Conservation (phyloP, 2,329 filamentous ascomycete genomes). For the Stromatinia cepivora region DNA sequence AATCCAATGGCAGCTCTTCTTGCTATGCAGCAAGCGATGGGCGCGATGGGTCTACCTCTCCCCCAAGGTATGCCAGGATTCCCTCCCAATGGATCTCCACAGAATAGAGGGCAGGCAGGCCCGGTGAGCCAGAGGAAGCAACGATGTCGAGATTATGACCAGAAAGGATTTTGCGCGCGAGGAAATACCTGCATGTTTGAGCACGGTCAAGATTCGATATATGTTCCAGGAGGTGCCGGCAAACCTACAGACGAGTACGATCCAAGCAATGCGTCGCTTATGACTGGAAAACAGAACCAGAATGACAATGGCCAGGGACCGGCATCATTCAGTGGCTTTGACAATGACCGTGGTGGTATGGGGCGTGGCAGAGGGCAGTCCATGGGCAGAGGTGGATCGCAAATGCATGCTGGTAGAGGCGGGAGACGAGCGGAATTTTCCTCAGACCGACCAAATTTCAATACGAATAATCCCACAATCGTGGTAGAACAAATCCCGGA, state of each 20-base stretch:
- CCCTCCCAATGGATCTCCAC: constrained; percentile 30
- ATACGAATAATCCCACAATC: constrained; percentile 64
- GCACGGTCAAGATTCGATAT: constrained; percentile 59
- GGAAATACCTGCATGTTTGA: constrained; percentile 69
- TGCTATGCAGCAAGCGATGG: constrained; percentile 51
- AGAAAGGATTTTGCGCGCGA: constrained; percentile 68
- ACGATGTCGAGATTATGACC: constrained; percentile 69
- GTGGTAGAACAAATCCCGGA: constrained; percentile 78
- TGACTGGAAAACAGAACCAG: constrained; percentile 34
- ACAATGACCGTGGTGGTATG: constrained; percentile 32
- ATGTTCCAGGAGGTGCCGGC: constrained; percentile 36
- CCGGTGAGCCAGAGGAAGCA: constrained; percentile 34
- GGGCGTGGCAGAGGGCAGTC: constrained; percentile 40
- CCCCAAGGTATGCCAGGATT: constrained; percentile 44
- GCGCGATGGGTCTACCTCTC: constrained; percentile 52
- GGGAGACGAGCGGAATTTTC: constrained; percentile 58
- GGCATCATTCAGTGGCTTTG: constrained; percentile 10
- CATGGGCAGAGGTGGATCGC: constrained; percentile 34
- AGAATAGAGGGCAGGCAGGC: not conserved
- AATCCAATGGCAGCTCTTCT: constrained; percentile 63
- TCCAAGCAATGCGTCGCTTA: constrained; percentile 53
- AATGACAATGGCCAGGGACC: constrained; percentile 23
- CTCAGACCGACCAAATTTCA: constrained; percentile 60
- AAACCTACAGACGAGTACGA: constrained; percentile 53
- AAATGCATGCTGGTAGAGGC: constrained; percentile 29